These are phyloP conservation scores for Epichloe bromicola DNA, from an alignment of 2,329 filamentous ascomycete genomes.

Conservation along the genomic window DNA sequence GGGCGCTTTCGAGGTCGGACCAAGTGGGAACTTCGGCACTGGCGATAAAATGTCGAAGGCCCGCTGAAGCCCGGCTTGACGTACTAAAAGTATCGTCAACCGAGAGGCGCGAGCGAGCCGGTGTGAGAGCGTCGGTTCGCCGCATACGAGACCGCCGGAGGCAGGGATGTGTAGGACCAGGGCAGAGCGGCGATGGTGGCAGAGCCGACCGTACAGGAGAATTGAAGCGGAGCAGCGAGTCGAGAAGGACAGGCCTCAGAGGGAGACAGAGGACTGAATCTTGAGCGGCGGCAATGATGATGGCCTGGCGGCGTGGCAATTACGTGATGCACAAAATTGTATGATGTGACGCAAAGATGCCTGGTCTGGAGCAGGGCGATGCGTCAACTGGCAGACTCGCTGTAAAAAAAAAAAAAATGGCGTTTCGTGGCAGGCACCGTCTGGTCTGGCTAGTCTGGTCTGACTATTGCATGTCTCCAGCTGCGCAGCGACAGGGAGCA, in stretches of 20 bases:
- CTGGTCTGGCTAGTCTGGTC: too few relatives aligned
- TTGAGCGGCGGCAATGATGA: not conserved
- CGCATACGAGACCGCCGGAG: slow-evolving; percentile 1
- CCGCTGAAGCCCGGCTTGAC: slow-evolving; percentile 4
- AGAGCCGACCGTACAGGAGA: not conserved
- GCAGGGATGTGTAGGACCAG: not conserved
- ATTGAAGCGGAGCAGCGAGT: not conserved
- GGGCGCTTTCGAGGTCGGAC: not conserved
- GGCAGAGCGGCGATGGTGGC: not conserved
- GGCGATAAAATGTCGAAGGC: not conserved
- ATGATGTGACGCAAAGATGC: not conserved
- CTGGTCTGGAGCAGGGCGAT: not conserved
- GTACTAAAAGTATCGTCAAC: slow-evolving; percentile 1
- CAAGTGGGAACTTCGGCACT: not conserved
- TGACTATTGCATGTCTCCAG: too few relatives aligned
- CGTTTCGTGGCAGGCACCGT: too few relatives aligned
- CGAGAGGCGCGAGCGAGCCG: slow-evolving; percentile 6
- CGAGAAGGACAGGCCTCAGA: not conserved
- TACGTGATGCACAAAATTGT: slow-evolving; percentile 3
- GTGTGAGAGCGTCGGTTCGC: not conserved
- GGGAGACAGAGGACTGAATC: not conserved
- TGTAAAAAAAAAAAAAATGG: not conserved
- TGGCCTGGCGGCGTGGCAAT: not conserved
- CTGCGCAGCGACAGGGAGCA: too few relatives aligned
- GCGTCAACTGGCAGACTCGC: not conserved